These are phyloP conservation scores for Helichrysum umbraculigerum DNA, from an alignment of 129 eudicot genomes.

Conservation along the genomic window DNA sequence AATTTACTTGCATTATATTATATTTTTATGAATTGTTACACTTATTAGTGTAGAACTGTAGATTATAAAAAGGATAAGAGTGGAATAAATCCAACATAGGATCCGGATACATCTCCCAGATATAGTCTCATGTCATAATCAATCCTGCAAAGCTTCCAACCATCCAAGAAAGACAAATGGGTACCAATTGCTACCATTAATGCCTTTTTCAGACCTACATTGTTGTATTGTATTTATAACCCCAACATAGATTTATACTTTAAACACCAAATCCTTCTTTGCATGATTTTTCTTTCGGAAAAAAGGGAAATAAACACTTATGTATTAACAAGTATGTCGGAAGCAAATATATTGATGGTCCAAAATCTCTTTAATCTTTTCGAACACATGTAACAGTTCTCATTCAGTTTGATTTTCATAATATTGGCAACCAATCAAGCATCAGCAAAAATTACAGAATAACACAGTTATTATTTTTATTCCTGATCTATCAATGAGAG, in stretches of 20 bases:
- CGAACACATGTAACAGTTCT: neutral
- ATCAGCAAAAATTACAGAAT: neutral
- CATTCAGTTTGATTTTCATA: neutral
- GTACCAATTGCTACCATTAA: constrained; percentile 17
- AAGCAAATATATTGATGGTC: neutral
- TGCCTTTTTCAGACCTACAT: constrained; percentile 5
- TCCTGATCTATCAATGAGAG: no score
- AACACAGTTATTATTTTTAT: no score
- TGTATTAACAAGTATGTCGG: constrained; percentile 4
- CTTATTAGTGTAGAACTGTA: no score
- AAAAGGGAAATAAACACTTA: neutral
- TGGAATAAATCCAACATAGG: constrained; percentile 19
- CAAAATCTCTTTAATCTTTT: neutral
- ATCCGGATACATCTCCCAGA: constrained; percentile 15
- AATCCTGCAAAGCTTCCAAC: constrained; percentile 28
- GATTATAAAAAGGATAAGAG: no score
- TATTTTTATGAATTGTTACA: no score
- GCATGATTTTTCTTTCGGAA: neutral
- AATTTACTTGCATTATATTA: no score
- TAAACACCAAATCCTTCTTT: neutral
- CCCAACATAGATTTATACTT: neutral
- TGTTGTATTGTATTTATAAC: neutral
- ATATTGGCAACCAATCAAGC: neutral
- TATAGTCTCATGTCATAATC: constrained; percentile 17
- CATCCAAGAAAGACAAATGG: constrained; percentile 13